Evolutionary conservation across 345 rosid species (phyloP).

Genomic region (Orychophragmus violaceus): DNA sequence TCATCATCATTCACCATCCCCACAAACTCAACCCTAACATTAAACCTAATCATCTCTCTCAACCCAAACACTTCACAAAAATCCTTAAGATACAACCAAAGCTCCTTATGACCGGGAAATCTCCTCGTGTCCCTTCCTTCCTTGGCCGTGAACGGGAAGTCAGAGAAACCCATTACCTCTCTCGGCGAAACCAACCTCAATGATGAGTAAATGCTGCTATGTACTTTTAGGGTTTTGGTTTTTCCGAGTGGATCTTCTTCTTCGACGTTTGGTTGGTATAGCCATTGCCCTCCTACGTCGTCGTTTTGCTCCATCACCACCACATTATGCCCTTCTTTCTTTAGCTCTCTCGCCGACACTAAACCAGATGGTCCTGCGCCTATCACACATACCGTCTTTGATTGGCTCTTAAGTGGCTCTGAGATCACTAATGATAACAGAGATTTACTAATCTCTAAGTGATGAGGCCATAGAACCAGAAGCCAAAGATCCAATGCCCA

Average conservation of each 20-base stretch:
- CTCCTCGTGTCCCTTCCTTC: slow-evolving; percentile 66
- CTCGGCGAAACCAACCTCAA: slow-evolving; percentile 60
- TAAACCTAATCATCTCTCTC: slow-evolving; percentile 64
- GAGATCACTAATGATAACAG: no score
- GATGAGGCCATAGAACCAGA: no score
- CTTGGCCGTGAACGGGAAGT: slow-evolving; percentile 66
- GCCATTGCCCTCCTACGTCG: slow-evolving; percentile 90
- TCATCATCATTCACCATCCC: slow-evolving; percentile 42
- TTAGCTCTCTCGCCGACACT: slow-evolving; percentile 73
- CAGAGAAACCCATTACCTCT: slow-evolving; percentile 82
- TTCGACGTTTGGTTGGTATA: slow-evolving; percentile 54
- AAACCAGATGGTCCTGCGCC: slow-evolving; percentile 92
- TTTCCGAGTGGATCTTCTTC: slow-evolving; percentile 52
- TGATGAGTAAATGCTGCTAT: slow-evolving; percentile 78
- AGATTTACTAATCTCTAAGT: no score
- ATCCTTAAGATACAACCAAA: slow-evolving; percentile 68
- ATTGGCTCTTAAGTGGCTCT: slow-evolving; percentile 7
- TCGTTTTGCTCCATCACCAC: slow-evolving; percentile 71
- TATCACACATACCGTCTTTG: slow-evolving; percentile 61
- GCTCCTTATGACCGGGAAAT: slow-evolving; percentile 78
- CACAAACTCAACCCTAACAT: slow-evolving; percentile 66
- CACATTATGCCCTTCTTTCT: slow-evolving; percentile 62
- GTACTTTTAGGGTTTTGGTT: slow-evolving; percentile 38
- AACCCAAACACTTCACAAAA: slow-evolving; percentile 60
- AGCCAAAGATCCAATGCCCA: no score